Evolutionary conservation across 192 early-diverging fungal species (phyloP).

Genomic region (Oehlia diaphana): DNA sequence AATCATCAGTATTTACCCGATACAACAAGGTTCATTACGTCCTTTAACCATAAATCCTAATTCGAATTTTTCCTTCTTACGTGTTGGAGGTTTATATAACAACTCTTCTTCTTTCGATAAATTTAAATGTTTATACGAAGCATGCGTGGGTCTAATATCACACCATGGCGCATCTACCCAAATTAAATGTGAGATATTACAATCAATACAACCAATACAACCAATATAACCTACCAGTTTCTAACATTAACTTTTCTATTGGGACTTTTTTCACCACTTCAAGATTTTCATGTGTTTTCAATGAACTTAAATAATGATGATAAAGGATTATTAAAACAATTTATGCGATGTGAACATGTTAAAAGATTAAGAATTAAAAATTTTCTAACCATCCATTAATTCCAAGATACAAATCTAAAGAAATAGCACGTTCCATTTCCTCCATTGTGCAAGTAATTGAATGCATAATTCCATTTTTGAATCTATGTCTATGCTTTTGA

Average conservation of each 20-base stretch:
- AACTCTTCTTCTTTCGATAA: slow-evolving; percentile 32
- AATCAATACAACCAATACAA: not conserved
- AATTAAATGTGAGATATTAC: not conserved
- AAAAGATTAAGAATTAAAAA: not conserved
- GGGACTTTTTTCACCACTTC: slow-evolving; percentile 73
- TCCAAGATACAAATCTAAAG: slow-evolving; percentile 85
- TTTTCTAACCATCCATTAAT: slow-evolving; percentile 81
- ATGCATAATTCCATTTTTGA: slow-evolving; percentile 81
- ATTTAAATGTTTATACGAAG: slow-evolving; percentile 62
- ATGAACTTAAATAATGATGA: slow-evolving; percentile 43
- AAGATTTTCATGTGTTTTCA: slow-evolving; percentile 87
- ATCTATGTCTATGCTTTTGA: slow-evolving; percentile 57
- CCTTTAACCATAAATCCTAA: slow-evolving; percentile 70
- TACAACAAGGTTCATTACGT: slow-evolving; percentile 83
- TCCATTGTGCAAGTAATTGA: slow-evolving; percentile 80
- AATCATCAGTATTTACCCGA: slow-evolving; percentile 48
- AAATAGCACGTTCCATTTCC: slow-evolving; percentile 61
- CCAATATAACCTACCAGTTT: slow-evolving; percentile 61
- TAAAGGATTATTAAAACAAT: not conserved
- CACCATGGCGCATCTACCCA: slow-evolving; percentile 83
- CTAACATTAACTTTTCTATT: slow-evolving; percentile 80
- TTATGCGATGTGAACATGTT: not conserved
- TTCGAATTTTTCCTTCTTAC: slow-evolving; percentile 79
- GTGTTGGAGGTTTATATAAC: slow-evolving; percentile 47
- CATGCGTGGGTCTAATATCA: slow-evolving; percentile 86